Evolutionary conservation across 2,329 filamentous ascomycete genomes (phyloP), one percentile per base, ranked within the genome.

Genomic region (Cordyceps fumosorosea): DNA sequence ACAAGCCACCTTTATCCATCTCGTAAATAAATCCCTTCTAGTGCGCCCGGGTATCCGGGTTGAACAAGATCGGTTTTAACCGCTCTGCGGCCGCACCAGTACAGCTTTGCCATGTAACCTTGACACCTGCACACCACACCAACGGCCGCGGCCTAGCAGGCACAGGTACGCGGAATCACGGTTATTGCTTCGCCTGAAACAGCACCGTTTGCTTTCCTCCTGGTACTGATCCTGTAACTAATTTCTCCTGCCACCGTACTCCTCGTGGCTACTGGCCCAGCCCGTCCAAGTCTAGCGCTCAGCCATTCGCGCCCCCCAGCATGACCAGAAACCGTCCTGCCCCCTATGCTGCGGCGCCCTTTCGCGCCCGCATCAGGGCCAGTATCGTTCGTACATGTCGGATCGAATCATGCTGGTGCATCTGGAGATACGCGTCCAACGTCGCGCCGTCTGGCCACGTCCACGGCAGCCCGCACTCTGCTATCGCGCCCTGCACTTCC

Each of bases 391-490:
- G 65, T 60, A 76, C 64, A 37, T 66, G 66, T 40, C 58, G 56
- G 18, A 71, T 65, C 20, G 67, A 69, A 26, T 71, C 69, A 5
- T 69, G 65, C 26, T 66, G 56, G 26, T 69, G 65, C 44, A 65
- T 64, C 42, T 69, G 60, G 18, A 72, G 66, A 56, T 75, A 80
- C 4, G 68, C 67, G 51, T 69, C 64, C 18, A 78, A 71, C 22
- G 74, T 70, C 45, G 69, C 67, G 8, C 72, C 68, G 42, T 73
- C 70, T 1, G 80, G 79, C 78, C 78, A 80, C 45, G 71, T 61
- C 67, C 69, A 75, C 12, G 60, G 65, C 60, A 71, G 51, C 14
- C 65, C 66, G 40, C 67, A 65, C 18, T 64, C 63, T 44, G 70
- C 67, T 37, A 74, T 63, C 10, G 64, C 65, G 5, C 66, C 62